phyloP scores from a whole-genome alignment of 345 rosid genomes.

The Arabis hirsuta region DNA sequence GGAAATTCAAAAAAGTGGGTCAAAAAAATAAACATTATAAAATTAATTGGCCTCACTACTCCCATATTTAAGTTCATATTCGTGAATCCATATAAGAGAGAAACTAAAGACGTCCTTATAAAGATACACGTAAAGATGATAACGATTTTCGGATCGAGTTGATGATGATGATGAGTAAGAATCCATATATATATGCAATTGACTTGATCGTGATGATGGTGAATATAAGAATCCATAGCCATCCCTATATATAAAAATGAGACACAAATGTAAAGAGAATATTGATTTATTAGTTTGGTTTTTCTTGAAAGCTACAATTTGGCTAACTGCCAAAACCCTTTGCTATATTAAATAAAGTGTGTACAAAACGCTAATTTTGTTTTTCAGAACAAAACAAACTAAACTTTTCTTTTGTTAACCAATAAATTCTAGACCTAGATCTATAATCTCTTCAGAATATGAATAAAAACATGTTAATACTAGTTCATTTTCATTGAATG shows the following conservation, averaged over 20 bases:
- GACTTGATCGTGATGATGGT: slow-evolving; percentile 18
- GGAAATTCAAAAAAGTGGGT: slow-evolving; percentile 31
- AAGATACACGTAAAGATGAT: slow-evolving; percentile 5
- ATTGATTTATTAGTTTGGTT: slow-evolving; percentile 34
- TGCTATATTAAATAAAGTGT: slow-evolving; percentile 4
- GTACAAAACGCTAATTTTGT: background rate
- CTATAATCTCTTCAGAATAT: too few relatives aligned
- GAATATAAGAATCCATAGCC: slow-evolving; percentile 17
- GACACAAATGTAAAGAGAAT: background rate
- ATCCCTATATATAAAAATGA: background rate
- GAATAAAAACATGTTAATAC: too few relatives aligned
- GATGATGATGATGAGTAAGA: slow-evolving; percentile 28
- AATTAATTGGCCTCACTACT: slow-evolving; percentile 30
- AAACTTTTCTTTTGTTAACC: background rate
- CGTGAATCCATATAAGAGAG: slow-evolving; percentile 9
- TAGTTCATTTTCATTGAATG: too few relatives aligned
- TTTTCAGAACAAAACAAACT: background rate
- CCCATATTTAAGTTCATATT: slow-evolving; percentile 24
- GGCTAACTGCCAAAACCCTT: slow-evolving; percentile 31
- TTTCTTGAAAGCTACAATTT: slow-evolving; percentile 41
- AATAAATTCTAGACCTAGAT: too few relatives aligned
- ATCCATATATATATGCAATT: slow-evolving; percentile 1
- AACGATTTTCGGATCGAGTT: slow-evolving; percentile 10
- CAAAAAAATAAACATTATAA: slow-evolving; percentile 24
- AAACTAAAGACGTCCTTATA: slow-evolving; percentile 11